Conservation (phyloP, 129 eudicot genomes). For the Daucus carota region DNA sequence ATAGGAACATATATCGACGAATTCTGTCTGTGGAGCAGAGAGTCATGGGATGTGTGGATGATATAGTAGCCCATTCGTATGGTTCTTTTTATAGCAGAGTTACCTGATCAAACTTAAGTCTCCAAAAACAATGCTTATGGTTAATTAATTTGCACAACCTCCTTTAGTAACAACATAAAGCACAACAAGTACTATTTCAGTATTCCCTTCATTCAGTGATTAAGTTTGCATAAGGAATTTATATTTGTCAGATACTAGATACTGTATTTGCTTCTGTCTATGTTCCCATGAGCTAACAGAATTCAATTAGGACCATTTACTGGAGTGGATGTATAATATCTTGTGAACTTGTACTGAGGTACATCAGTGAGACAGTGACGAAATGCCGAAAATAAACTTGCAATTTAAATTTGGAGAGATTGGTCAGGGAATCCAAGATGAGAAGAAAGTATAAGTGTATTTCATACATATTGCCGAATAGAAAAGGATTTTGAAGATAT, state of each 20-base stretch:
- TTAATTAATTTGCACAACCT: not conserved
- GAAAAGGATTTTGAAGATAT: not conserved
- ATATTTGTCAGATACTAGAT: not conserved
- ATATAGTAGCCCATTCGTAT: conserved; percentile 13
- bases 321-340: not conserved
- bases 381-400: not conserved
- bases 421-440: not conserved
- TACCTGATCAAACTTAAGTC: not conserved
- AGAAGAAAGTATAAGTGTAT: no score
- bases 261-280: not conserved
- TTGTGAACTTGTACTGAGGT: not conserved
- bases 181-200: not conserved
- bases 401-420: not conserved
- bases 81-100: not conserved
- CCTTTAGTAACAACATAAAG: not conserved
- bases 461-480: not conserved
- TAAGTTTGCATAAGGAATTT: not conserved
- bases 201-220: not conserved
- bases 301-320: not conserved
- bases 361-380: no score
- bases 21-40: conserved; percentile 12
- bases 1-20: conserved; percentile 22
- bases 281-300: not conserved
- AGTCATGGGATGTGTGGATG: not conserved
- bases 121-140: not conserved